phyloP scores from a whole-genome alignment of 2,329 filamentous ascomycete species.

The Ophiosphaerella korrae region DNA sequence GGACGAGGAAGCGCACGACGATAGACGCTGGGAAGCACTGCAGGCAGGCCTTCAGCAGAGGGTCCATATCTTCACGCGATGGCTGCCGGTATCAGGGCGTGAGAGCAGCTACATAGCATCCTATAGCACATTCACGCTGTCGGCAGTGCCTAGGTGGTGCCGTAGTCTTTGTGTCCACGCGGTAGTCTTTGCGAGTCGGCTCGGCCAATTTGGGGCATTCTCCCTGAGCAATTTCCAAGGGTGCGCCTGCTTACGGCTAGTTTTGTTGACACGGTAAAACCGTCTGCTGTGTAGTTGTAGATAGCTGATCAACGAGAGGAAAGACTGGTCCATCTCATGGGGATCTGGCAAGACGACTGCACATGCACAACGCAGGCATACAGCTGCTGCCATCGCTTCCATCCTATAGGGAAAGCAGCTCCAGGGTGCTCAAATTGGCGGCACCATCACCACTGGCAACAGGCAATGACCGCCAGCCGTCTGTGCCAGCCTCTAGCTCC shows the following conservation, averaged over 20 bases:
- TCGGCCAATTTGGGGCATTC: constrained; percentile 9
- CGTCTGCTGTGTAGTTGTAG: no score
- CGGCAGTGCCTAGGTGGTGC: neutral
- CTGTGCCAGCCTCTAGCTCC: no score
- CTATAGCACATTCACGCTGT: constrained; percentile 7
- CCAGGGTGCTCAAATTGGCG: no score
- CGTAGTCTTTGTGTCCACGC: constrained; percentile 22
- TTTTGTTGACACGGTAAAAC: neutral
- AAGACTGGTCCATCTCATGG: no score
- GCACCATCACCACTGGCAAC: no score
- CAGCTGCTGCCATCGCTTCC: no score
- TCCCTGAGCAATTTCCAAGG: constrained; percentile 19
- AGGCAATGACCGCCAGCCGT: no score
- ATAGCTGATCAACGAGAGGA: no score
- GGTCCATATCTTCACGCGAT: constrained; percentile 38
- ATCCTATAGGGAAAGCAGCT: no score
- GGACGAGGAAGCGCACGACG: constrained; percentile 28
- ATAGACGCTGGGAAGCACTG: constrained; percentile 35
- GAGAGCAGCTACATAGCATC: constrained; percentile 10
- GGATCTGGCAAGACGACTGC: no score
- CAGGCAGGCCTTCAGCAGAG: constrained; percentile 23
- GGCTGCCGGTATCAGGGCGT: constrained; percentile 7
- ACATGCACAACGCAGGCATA: no score
- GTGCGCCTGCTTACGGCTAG: constrained; percentile 24
- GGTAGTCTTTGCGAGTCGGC: constrained; percentile 21